Evolutionary conservation across 441 rosid genomes (phyloP), one percentile per base, ranked within the genome.

Genomic region (Bruguiera hainesii): DNA sequence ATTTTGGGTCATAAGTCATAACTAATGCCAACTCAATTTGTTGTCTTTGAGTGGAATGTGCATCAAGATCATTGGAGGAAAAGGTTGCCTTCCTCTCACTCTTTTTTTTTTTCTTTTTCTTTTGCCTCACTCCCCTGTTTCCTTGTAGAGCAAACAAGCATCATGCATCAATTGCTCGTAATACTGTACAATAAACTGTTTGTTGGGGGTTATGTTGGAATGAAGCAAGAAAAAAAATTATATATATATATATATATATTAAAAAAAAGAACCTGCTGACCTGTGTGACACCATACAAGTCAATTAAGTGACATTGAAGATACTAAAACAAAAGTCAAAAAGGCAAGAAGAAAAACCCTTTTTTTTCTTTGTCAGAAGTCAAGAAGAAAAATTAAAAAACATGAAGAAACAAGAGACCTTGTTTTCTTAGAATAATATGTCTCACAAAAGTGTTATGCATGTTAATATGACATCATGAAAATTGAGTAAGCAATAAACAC

Each of bases 321-420:
- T 29, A 53, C 59, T 31, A 15, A 4, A 5, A 19, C 57, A 35
- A 2, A 56, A 57, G 68, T 71, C 72, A 73, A 37, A 76, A 63
- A 29, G 68, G 68, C 76, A 18, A 62, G 70, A 31, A 68, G 71
- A 68, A 73, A 23, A 62, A 61, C 31, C 5, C 0, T 4, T 5
- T 29, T 3, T 29, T 5, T 4, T 33, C 7, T 33, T 6, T 0
- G 26, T 26, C 26, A 0, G 7, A 63, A 28, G 66, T 68, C 76
- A 18, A 62, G 69, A 26, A 68, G 71, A 68, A 73, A 53, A 62
- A 61, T 10, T 63, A 30, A 42, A 13, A 33, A 18, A 55, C 25
- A 21, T 19, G 31, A 42, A 37, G 25, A 37, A 50, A 11, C 29
- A 26, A 20, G 25, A 13, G 9, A 33, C 37, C 10, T 33, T 33